These are phyloP conservation scores for Jimgerdemannia lactiflua DNA, from an alignment of 192 early-diverging fungal species.

Conservation along the genomic window DNA sequence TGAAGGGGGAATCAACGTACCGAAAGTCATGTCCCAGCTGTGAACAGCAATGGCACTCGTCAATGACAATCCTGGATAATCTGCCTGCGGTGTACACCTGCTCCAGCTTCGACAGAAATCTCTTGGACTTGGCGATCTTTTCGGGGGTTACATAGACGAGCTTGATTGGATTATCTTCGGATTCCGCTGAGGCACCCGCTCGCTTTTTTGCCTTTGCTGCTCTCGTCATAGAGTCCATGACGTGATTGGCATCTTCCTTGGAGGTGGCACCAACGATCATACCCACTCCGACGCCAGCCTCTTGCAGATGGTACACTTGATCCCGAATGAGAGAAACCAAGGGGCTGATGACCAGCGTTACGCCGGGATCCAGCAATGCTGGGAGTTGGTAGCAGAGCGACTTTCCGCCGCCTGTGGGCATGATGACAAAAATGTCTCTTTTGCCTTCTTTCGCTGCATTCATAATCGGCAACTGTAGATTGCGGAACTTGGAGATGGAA, in stretches of 20 bases:
- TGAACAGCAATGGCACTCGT: slow-evolving; percentile 96
- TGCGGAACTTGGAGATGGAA: slow-evolving; percentile 52
- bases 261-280: slow-evolving; percentile 51
- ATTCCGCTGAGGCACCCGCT: neutral
- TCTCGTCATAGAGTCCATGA: slow-evolving; percentile 47
- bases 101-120: slow-evolving; percentile 54
- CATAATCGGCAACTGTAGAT: slow-evolving; percentile 87
- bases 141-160: slow-evolving; percentile 91
- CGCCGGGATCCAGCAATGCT: slow-evolving; percentile 70
- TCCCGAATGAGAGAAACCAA: slow-evolving; percentile 96
- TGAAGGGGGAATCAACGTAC: neutral
- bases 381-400: slow-evolving; percentile 95
- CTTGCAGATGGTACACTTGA: slow-evolving; percentile 77
- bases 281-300: slow-evolving; percentile 33
- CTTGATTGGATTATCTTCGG: slow-evolving; percentile 23
- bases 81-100: slow-evolving; percentile 53
- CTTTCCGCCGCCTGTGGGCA: slow-evolving; percentile 98
- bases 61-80: slow-evolving; percentile 89
- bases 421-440: slow-evolving; percentile 91
- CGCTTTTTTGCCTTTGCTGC: slow-evolving; percentile 29
- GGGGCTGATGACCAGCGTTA: slow-evolving; percentile 92
- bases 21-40: slow-evolving; percentile 99
- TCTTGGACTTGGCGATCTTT: slow-evolving; percentile 65
- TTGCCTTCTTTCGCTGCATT: slow-evolving; percentile 78
- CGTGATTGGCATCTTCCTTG: slow-evolving; percentile 44